phyloP scores from a whole-genome alignment of 495 filamentous ascomycete species.

The Lophiotrema nucula region DNA sequence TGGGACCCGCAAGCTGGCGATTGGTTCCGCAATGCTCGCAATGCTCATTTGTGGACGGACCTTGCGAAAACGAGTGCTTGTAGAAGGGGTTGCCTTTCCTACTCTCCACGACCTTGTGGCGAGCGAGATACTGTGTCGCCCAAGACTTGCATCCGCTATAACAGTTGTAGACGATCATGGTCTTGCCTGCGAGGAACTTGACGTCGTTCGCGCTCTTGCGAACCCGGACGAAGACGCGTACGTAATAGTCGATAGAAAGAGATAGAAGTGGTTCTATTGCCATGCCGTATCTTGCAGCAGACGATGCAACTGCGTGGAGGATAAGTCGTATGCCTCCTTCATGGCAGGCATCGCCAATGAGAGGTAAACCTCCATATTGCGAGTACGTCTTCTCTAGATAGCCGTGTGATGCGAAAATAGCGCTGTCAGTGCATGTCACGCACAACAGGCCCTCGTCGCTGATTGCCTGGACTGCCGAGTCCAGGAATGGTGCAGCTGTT shows the following conservation, averaged over 20 bases:
- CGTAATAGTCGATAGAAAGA: constrained; percentile 92
- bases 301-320: constrained; percentile 70
- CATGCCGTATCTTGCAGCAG: constrained; percentile 82
- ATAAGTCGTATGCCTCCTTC: constrained; percentile 88
- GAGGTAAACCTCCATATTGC: constrained; percentile 82
- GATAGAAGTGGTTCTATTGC: constrained; percentile 89
- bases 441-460: constrained; percentile 86
- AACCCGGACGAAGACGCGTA: constrained; percentile 84
- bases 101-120: constrained; percentile 59
- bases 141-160: constrained; percentile 87
- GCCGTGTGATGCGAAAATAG: constrained; percentile 86
- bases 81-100: constrained; percentile 64
- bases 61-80: constrained; percentile 71
- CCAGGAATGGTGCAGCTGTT: constrained; percentile 84
- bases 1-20: constrained; percentile 84
- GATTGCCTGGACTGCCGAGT: constrained; percentile 80
- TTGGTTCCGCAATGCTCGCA: constrained; percentile 85
- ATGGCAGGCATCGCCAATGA: constrained; percentile 80
- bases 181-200: constrained; percentile 84
- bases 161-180: constrained; percentile 90
- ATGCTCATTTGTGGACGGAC: constrained; percentile 55
- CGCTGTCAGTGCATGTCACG: constrained; percentile 94
- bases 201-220: constrained; percentile 74
- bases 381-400: constrained; percentile 91
- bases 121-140: constrained; percentile 71